Conservation (phyloP, 441 rosid genomes). For the Sinapis alba region DNA sequence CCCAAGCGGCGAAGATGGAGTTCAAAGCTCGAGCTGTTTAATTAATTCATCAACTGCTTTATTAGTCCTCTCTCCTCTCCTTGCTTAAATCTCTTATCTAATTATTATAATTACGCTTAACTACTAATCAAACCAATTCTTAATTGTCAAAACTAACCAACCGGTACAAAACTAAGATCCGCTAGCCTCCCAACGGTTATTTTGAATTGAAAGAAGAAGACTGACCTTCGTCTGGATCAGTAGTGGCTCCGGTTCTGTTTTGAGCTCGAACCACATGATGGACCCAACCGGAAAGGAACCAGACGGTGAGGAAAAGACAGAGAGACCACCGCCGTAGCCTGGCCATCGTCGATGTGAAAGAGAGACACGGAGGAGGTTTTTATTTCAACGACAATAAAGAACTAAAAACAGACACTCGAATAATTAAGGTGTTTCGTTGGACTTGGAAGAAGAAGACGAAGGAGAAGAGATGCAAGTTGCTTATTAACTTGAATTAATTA, state of each 20-base stretch:
- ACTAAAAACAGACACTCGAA: not conserved
- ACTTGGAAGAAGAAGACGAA: not conserved
- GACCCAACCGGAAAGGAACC: slow-evolving; percentile 2
- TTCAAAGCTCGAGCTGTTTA: slow-evolving; percentile 52
- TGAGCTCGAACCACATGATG: slow-evolving; percentile 35
- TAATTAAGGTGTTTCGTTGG: not conserved
- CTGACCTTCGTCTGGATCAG: slow-evolving; percentile 43
- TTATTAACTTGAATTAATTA: not conserved
- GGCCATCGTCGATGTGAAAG: not conserved
- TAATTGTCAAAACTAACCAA: not conserved
- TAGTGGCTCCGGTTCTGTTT: slow-evolving; percentile 33
- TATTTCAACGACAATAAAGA: not conserved
- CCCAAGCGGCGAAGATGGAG: slow-evolving; percentile 55
- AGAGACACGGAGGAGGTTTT: not conserved
- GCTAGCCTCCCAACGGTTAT: not conserved
- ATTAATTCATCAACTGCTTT: not conserved
- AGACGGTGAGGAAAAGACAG: not conserved
- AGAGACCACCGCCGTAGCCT: not conserved
- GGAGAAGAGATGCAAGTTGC: not conserved
- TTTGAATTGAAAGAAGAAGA: not conserved
- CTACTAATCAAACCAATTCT: not conserved
- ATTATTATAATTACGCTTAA: not conserved
- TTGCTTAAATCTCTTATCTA: no score
- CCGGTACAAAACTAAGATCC: not conserved
- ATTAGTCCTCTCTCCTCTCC: not conserved